Base-by-base conservation (phyloP, 108 stramenopile species). In the Fistulifera solaris region DNA sequence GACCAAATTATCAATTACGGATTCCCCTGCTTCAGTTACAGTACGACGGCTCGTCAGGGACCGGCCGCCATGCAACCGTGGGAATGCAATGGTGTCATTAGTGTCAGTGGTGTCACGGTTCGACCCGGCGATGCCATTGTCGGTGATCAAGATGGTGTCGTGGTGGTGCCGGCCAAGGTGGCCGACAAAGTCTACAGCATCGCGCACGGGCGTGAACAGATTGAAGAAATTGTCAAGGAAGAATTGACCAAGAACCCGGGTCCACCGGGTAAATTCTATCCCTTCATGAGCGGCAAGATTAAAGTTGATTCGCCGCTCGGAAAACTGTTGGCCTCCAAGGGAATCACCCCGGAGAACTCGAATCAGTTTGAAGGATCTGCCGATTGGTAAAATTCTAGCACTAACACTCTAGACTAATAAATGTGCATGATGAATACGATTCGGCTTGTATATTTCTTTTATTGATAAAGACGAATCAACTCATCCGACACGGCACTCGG, bases 401-500 rank as follows among this genome's bases (percentile, higher is more conserved):
- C 8, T 6, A 35, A 19, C 11, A 27, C 22, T 62, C 38, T 16
- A 10, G 7, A 28, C 6, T 24, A 19, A 14, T 47, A 51, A 16
- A 43, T 40, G 40, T 40, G 12, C 12, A 6, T 35, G 31, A 3
- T 35, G 3, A 6, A 8, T 35, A 6, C 31, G 8, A 6, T 35
- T 35, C 3, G 31, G 8, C 8, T 35, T 35, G 8, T 35, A 35
- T 35, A 35, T 35, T 35, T 8, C 40, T 13, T 45, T 45, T 84
- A 94, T 64, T 92, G 89, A 81, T 98, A 97, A 28, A 98, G 60
- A 3, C 93, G 75, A 65, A 98, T 97, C 25, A 97, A 68, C 53
- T 98, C 96, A 71, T 98, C 96, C 1, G 95, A 96, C 6, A 98
- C 94, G 21, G 98, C 98, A 48, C 95, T 93, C 1, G 98, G 96